Base-by-base conservation (phyloP, 768 basidiomycete genomes). In the Roridomyces roridus region DNA sequence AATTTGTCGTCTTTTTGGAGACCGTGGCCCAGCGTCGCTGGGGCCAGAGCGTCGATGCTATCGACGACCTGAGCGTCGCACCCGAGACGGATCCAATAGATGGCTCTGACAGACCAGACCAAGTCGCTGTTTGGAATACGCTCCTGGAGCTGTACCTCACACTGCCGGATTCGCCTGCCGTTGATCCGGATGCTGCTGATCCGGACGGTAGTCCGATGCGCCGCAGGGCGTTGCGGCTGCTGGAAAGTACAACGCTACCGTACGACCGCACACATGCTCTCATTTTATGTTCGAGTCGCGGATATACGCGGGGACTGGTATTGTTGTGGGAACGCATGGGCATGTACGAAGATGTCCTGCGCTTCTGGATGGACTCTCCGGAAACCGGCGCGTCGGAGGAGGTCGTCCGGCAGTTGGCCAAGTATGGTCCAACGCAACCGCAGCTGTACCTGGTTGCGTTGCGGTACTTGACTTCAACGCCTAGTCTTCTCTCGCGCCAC, bases 331-430 rank as follows among this genome's bases (percentile, higher is more conserved):
- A 97, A 74, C 86, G 84, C 58, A 79, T 95, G 76, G 94, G 91
- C 7, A 96, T 97, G 96, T 92, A 94, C 69, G 96, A 98, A 65
- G 96, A 97, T 63, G 87, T 98, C 43, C 68, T 98, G 26, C 83
- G 95, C 21, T 97, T 92, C 76, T 95, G 90, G 89, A 96, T 96
- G 84, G 91, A 92, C 55, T 80, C 80, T 12, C 51, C 57, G 3
- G 58, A 68, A 7, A 67, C 74, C 0, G 68, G 58, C 15, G 80
- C 81, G 17, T 80, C 81, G 1, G 73, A 65, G 8, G 80, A 89
- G 64, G 91, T 96, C 2, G 75, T 97, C n/a, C 72, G 78, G 7
- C 85, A 89, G 37, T 82, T 98, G 0, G 80, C 81, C 51, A 74
- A 80, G 42, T 96, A 98, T 65, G 96, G 96, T 0, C 63, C 68